Base-by-base conservation (phyloP, 2,329 filamentous ascomycete genomes). In the Arthrobotrys conoides region DNA sequence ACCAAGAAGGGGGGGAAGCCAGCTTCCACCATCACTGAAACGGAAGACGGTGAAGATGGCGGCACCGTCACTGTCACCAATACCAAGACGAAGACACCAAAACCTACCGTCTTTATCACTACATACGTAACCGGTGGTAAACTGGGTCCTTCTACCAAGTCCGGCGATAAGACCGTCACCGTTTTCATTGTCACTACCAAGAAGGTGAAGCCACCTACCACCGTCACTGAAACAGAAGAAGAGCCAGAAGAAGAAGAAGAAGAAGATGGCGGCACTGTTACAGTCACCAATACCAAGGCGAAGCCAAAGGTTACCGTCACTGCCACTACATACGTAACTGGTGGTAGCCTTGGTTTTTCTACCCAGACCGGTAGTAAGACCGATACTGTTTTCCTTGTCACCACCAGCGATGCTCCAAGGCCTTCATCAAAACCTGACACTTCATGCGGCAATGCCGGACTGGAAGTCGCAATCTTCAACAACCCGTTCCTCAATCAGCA, bases 401-500 rank as follows among this genome's bases (percentile, higher is more conserved):
- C 49, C 49, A 53, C 49, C 30, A 53, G 49, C 49, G 14, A 53
- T 1, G 49, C 49, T 33, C 8, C 49, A 16, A 33, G 12, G 24
- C 49, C 49, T 53, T 61, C 59, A 64, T 41, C 59, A 44, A 64
- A 41, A 30, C 64, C 64, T 24, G 64, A 68, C 46, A 38, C 36
- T 38, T 55, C 48, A 36, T 68, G 64, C 64, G 22, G 22, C 30
- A 68, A 68, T 46, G 64, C 48, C 27, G 64, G 64, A 27, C 44
- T 65, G 18, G 61, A 49, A 20, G 61, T 65, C 33, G 61, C 61
- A 44, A 65, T 65, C 24, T 65, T 48, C 41, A 65, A 65, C 61
- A 65, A 65, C 36, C 49, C 49, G 24, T 53, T 53, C 49, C 49
- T 53, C 24, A 53, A 53, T 53, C 49, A 53, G 49, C 49, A 53